Evolutionary conservation across 441 rosid species (phyloP), one percentile per base, ranked within the genome.

Genomic region (Flueggea neowawraea): DNA sequence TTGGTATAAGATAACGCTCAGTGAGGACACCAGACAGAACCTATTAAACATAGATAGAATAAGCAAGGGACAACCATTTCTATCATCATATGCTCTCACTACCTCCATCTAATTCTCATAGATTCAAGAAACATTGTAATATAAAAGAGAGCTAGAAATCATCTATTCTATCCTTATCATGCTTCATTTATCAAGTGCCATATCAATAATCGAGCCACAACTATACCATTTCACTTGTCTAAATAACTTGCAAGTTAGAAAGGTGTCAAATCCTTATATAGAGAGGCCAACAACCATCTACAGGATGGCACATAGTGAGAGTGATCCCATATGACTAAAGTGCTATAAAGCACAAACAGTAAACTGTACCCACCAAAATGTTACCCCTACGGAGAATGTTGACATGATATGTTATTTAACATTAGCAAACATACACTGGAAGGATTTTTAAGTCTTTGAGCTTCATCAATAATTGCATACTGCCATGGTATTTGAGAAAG

Each of bases 361-460:
- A 22, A 22, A 22, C 28, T 22, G 28, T 22, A 22, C 2, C 28
- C 5, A 6, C 16, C 55, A 44, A 36, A 16, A 12, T 8, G 44
- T 45, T 28, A 32, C 45, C 48, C 33, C 16, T 52, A 15, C 10
- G 43, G 28, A 32, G 55, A 45, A 14, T 51, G 15, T 14, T 3
- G 5, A 51, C 15, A 54, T 31, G 39, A 47, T 31, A 66, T 52
- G 36, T 39, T 55, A 5, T 31, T 14, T 8, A 48, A 55, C 4
- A 31, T 48, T 62, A 22, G 28, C 39, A 72, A 58, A n/a, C 92
- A 69, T 93, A 93, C 98, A 56, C 95, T 90, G 58, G 84, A 80
- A 61, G 98, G 91, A 78, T 86, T 90, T 79, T 90, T 93, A 70
- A 93, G 97, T 67, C 98, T 80, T 70, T 93, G 97, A 70, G 97